Percentiles rank a stretch among this genome's conserved stretches.
Conservation (phyloP, 2,329 filamentous ascomycete species). For the Alternaria incomplexa region DNA sequence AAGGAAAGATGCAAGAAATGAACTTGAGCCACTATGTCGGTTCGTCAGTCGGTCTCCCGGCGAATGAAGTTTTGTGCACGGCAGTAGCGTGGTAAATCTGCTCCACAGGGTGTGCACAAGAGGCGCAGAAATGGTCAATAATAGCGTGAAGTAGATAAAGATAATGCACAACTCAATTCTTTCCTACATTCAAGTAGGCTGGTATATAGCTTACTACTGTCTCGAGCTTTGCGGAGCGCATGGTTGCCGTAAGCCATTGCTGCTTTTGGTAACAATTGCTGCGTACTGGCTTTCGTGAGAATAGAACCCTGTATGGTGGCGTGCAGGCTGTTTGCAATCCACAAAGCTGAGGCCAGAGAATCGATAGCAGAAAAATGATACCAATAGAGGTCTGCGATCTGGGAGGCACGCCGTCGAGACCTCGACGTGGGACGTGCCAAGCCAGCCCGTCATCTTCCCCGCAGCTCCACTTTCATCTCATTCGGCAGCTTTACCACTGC, state of each 20-base stretch:
- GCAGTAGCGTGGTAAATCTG: not conserved
- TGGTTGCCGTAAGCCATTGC: not conserved
- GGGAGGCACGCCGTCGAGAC: slow-evolving; percentile 6
- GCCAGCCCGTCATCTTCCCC: slow-evolving; percentile 20
- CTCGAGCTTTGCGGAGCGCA: not conserved
- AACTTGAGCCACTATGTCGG: not conserved
- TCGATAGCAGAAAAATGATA: slow-evolving; percentile 5
- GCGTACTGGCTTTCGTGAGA: not conserved
- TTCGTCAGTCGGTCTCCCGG: not conserved
- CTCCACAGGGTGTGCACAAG: not conserved
- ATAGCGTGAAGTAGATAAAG: not conserved
- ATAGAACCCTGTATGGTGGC: not conserved
- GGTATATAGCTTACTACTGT: not conserved
- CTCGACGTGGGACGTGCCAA: slow-evolving; percentile 8
- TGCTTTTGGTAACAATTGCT: not conserved
- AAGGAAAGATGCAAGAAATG: not conserved
- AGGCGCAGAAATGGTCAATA: not conserved
- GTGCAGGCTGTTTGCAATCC: not conserved
- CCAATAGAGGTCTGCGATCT: slow-evolving; percentile 4
- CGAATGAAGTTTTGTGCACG: not conserved
- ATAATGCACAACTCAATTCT: not conserved
- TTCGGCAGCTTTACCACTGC: not conserved
- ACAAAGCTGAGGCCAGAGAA: not conserved
- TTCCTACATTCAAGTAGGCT: not conserved
- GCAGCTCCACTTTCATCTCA: slow-evolving; percentile 10